Base-by-base conservation (phyloP, 305 asterid species). In the Withania somnifera region DNA sequence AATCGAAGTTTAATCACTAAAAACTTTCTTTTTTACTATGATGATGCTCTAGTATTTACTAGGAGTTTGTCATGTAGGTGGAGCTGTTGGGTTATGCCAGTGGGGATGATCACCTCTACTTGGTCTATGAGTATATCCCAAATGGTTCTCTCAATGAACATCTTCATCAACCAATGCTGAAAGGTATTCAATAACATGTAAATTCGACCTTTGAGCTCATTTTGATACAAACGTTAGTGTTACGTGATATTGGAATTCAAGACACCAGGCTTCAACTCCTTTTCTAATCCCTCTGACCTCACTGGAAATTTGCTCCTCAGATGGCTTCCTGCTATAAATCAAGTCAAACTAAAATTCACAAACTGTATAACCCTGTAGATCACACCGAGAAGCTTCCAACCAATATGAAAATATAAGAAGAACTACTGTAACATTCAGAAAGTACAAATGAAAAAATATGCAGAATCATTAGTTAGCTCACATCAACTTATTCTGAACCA, bases 61-160 rank as follows among this genome's bases (percentile, higher is more conserved):
- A 45, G 68, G 80, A 79, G 79, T 42, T 34, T 9, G 40, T 14
- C 4, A 47, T 85, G 64, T 82, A 94, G 98, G 98, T 94, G 82
- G 97, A 92, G 91, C 91, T 94, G 81, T 82, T 93, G 90, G 98
- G 98, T 2, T 93, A 91, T 83, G 97, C 98, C 73, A 87, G 91
- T 67, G 97, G 98, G 60, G 94, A 94, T 53, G 97, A 94, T 86
- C 91, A 92, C 89, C 95, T 94, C 60, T 94, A 87, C 91, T 86
- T 94, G 88, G 93, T 93, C 24, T 94, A 94, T 61, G 95, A 92
- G 90, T 93, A 86, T 80, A 81, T 94, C n/a, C 81, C 84, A 1
- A 92, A 89, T 76, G 98, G 97, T 53, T 93, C 97, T 81, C 94
- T 94, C 52, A 78, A 85, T 77, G 98, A 94, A 26, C 97, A 91